A percentile compares a stretch with the other conserved stretches of the same genome.
These are phyloP conservation scores for Ophiorrhiza pumila DNA, from an alignment of 257 asterid genomes.

Conservation along the genomic window DNA sequence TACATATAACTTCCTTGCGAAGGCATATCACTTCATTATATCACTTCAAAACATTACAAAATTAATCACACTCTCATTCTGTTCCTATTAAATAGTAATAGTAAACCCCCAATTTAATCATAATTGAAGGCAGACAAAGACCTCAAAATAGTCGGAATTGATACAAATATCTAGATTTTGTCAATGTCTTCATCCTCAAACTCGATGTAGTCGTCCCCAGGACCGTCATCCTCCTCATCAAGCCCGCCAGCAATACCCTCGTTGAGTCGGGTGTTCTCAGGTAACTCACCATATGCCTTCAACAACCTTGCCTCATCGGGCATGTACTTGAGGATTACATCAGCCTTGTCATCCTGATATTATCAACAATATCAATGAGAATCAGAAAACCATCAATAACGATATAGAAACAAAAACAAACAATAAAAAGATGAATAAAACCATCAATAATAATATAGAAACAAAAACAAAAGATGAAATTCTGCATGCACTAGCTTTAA, in stretches of 20 bases:
- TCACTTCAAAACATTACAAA: slow-evolving; percentile 26
- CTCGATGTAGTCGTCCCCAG: slow-evolving; percentile 63
- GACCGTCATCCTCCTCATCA: slow-evolving; percentile 72
- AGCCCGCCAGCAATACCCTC: slow-evolving; percentile 69
- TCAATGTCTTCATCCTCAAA: slow-evolving; percentile 93
- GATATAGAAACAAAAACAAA: background rate
- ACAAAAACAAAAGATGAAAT: background rate
- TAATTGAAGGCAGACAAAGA: background rate
- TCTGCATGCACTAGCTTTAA: background rate
- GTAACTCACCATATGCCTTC: slow-evolving; percentile 96
- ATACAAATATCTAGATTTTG: slow-evolving; percentile 49
- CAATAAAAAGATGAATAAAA: no score
- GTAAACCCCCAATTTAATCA: slow-evolving; percentile 16
- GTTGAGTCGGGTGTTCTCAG: slow-evolving; percentile 75
- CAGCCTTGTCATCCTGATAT: slow-evolving; percentile 90
- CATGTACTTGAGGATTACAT: slow-evolving; percentile 85
- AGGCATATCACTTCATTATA: slow-evolving; percentile 21
- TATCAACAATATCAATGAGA: background rate
- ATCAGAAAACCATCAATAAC: background rate
- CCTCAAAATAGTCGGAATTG: slow-evolving; percentile 5
- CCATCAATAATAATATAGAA: no score
- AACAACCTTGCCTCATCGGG: slow-evolving; percentile 87
- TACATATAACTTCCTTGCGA: slow-evolving; percentile 21
- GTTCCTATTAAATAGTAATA: background rate
- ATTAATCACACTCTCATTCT: slow-evolving; percentile 15